These are phyloP conservation scores for Boletus pseudo-olivaceus DNA, from an alignment of 768 basidiomycete genomes.

Conservation along the genomic window DNA sequence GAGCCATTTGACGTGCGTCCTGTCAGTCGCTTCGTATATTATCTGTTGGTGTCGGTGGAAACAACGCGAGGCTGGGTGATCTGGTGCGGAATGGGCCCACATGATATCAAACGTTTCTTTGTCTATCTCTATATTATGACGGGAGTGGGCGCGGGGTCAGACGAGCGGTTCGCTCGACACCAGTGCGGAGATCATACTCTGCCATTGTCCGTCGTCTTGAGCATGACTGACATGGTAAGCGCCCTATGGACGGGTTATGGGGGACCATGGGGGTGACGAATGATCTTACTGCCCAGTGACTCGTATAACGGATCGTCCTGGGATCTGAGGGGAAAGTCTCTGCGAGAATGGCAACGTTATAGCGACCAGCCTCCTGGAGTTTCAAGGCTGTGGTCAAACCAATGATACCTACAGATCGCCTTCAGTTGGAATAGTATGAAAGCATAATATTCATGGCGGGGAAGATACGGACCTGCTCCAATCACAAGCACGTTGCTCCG, in stretches of 20 bases:
- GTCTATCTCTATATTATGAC: slow-evolving; percentile 49
- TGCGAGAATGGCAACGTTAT: slow-evolving; percentile 63
- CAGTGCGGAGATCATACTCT: slow-evolving; percentile 37
- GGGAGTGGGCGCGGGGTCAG: neutral
- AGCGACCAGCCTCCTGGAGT: slow-evolving; percentile 56
- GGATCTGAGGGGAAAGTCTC: slow-evolving; percentile 66
- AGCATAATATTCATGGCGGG: neutral
- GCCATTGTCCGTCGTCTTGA: slow-evolving; percentile 42
- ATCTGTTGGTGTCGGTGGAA: slow-evolving; percentile 60
- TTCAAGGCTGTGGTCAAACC: slow-evolving; percentile 70
- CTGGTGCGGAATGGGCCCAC: slow-evolving; percentile 62
- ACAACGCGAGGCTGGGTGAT: slow-evolving; percentile 47
- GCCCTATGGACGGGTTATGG: slow-evolving; percentile 44
- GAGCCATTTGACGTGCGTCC: slow-evolving; percentile 25
- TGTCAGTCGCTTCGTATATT: slow-evolving; percentile 45
- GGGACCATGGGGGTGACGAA: neutral
- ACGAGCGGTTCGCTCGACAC: neutral
- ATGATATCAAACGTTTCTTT: slow-evolving; percentile 63
- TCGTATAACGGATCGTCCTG: slow-evolving; percentile 66
- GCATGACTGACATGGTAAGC: slow-evolving; percentile 68
- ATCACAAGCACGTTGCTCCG: slow-evolving; percentile 1
- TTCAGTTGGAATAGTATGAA: neutral
- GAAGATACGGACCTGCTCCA: neutral
- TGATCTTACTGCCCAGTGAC: slow-evolving; percentile 66
- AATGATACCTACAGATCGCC: slow-evolving; percentile 51